A percentile compares a stretch with the other conserved stretches of the same genome.
Conservation (phyloP, 1,284 basidiomycete genomes). For the Boletus chippewaensis region DNA sequence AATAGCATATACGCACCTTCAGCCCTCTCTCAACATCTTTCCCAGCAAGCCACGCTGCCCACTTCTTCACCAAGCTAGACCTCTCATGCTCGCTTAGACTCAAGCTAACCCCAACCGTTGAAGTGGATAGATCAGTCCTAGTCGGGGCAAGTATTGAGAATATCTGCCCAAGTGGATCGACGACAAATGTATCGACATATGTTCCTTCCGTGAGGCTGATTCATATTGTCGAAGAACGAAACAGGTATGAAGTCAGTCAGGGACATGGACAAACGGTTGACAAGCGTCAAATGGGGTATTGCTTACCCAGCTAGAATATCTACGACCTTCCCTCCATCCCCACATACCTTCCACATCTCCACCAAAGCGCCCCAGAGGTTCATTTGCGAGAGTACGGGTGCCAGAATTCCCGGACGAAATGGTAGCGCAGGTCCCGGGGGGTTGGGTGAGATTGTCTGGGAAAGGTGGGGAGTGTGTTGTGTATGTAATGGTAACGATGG, state of each 20-base stretch:
- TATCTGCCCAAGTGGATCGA: slow-evolving; percentile 67
- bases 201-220: slow-evolving; percentile 66
- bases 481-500: slow-evolving; percentile 11
- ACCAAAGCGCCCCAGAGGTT: slow-evolving; percentile 23
- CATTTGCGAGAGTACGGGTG: slow-evolving; percentile 76
- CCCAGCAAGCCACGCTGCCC: slow-evolving; percentile 76
- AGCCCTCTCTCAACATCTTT: slow-evolving; percentile 66
- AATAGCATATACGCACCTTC: slow-evolving; percentile 42
- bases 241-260: not conserved
- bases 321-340: slow-evolving; percentile 21
- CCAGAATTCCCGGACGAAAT: slow-evolving; percentile 53
- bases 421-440: slow-evolving; percentile 3
- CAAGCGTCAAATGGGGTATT: not conserved
- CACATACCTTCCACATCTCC: slow-evolving; percentile 25
- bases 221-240: not conserved
- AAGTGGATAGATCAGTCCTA: slow-evolving; percentile 9
- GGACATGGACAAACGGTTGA: not conserved
- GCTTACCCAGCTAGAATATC: slow-evolving; percentile 60
- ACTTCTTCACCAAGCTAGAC: slow-evolving; percentile 59
- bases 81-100: slow-evolving; percentile 40
- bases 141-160: slow-evolving; percentile 46
- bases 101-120: not conserved
- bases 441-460: slow-evolving; percentile 1
- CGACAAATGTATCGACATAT: slow-evolving; percentile 51
- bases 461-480: slow-evolving; percentile 6